phyloP scores from a whole-genome alignment of 371 early-diverging fungal genomes.

The Apophysomyces trapeziformis region DNA sequence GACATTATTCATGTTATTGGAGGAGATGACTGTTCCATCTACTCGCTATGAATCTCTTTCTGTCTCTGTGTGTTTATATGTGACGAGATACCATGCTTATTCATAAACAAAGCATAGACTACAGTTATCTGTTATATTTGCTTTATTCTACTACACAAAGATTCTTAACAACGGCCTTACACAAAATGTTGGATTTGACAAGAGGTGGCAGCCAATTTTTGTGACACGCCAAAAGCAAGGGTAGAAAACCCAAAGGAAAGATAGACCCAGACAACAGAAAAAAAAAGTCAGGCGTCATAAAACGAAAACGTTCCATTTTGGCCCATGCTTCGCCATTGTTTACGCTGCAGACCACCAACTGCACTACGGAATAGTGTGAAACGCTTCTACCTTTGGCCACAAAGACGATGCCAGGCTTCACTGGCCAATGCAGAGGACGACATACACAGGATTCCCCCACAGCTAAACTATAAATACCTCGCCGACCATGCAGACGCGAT shows the following conservation, averaged over 20 bases:
- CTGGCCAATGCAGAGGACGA: constrained; percentile 17
- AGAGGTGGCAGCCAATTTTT: too few relatives aligned
- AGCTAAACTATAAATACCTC: constrained; percentile 64
- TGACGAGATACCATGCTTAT: too few relatives aligned
- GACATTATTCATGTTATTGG: too few relatives aligned
- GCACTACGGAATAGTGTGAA: neutral
- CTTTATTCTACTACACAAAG: too few relatives aligned
- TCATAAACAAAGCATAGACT: too few relatives aligned
- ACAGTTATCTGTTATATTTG: too few relatives aligned
- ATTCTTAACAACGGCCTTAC: too few relatives aligned
- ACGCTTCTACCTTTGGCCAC: neutral
- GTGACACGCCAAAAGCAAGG: neutral
- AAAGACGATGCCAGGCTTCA: neutral
- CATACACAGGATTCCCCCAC: constrained; percentile 47
- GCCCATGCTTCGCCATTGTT: neutral
- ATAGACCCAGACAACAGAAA: neutral
- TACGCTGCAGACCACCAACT: neutral
- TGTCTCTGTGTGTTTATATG: too few relatives aligned
- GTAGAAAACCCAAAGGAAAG: neutral
- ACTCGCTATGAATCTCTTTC: too few relatives aligned
- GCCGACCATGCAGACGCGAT: constrained; percentile 49
- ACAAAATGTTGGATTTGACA: too few relatives aligned
- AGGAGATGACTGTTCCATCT: too few relatives aligned
- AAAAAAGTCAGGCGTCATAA: neutral
- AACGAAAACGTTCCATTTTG: neutral